phyloP scores from a whole-genome alignment of 2,329 filamentous ascomycete species.

The Penicillium capsulatum region DNA sequence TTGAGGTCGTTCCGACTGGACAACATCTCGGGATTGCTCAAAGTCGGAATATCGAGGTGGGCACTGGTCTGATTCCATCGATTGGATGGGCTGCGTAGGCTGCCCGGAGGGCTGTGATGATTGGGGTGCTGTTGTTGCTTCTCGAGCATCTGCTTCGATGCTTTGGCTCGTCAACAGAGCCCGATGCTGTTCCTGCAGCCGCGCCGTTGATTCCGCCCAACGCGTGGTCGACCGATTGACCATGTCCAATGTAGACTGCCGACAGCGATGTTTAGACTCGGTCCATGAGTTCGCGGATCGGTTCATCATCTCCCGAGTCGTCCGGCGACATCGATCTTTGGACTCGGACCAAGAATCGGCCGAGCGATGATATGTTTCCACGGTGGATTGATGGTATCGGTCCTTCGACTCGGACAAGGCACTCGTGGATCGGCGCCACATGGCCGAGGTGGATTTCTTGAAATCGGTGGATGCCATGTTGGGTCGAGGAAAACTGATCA shows the following conservation, averaged over 20 bases:
- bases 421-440: constrained; percentile 9
- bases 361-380: constrained; percentile 6
- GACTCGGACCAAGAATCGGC: constrained; percentile 3
- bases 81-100: too few relatives aligned
- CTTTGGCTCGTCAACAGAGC: too few relatives aligned
- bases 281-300: constrained; percentile 10
- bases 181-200: too few relatives aligned
- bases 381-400: constrained; percentile 8
- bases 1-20: too few relatives aligned
- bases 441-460: constrained; percentile 14
- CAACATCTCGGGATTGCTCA: too few relatives aligned
- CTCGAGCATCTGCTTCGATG: too few relatives aligned
- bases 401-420: constrained; percentile 11
- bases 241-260: constrained; percentile 9
- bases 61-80: too few relatives aligned
- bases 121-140: too few relatives aligned
- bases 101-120: too few relatives aligned
- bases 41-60: too few relatives aligned
- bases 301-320: constrained; percentile 13
- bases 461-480: too few relatives aligned
- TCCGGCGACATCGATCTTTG: constrained; percentile 1
- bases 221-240: constrained; percentile 8
- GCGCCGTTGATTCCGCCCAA: constrained; percentile 8
- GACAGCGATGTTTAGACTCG: constrained; percentile 10
- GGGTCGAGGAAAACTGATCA: too few relatives aligned